Evolutionary conservation across 2,329 filamentous ascomycete genomes (phyloP), one percentile per base, ranked within the genome.

Genomic region (Fusarium haematococcum): DNA sequence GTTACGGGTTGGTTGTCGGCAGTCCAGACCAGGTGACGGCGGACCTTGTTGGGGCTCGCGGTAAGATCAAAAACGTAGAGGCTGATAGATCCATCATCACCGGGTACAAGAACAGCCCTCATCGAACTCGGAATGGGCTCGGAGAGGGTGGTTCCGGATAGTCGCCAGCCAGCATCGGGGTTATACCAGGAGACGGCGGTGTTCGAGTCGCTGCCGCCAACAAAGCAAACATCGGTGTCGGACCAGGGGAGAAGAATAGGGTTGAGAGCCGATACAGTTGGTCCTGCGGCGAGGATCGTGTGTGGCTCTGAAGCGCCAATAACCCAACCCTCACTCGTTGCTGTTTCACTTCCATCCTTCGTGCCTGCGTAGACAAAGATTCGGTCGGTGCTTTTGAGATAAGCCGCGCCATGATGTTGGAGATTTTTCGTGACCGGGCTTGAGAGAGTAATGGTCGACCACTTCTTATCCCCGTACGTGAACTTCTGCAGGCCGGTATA

Each of bases 281-380:
- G 89, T 62, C 87, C 85, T 78, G 87, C 91, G 1, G 93, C 87
- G 11, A 85, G 79, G 5, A 95, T 89, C 5, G 77, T 81, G 80
- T 93, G 94, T 0, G 95, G 94, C 35, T 88, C 84, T 6, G 87
- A 87, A 1, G 92, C 91, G 4, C 87, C 85, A 68, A 98, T 91
- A 20, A 92, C 87, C 78, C 95, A 97, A 0, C 94, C 96, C 75
- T 94, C 89, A 2, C 92, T 90, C 1, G 94, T 95, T 1, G 89
- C 85, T 8, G 85, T 83, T 10, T 84, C 82, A 37, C 84, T 84
- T 30, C 90, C 90, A 75, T 91, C 89, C 77, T 92, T 90, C 18
- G 88, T 91, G 54, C 96, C 96, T 35, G 92, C 94, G 80, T 95
- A 98, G 30, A 98, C 88, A 27, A 98, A 84, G 64, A 98, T 93